Evolutionary conservation across 306 rosid species (phyloP).

Genomic region (Prunus padus): DNA sequence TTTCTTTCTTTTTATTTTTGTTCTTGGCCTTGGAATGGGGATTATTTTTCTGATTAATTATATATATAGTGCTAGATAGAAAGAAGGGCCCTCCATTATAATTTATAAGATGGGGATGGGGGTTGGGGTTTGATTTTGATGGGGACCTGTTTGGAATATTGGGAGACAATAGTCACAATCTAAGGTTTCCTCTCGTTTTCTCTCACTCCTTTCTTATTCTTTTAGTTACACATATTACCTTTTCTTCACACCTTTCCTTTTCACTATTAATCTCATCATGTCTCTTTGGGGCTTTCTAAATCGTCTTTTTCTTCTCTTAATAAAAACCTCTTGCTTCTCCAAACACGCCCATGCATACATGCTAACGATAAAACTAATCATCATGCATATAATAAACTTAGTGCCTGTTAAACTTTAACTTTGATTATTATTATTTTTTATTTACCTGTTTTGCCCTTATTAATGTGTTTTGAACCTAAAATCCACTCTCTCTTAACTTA

Average conservation of each 20-base stretch:
- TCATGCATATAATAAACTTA: not conserved
- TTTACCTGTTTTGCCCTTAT: no score
- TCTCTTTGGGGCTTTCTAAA: slow-evolving; percentile 32
- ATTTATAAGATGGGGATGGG: slow-evolving; percentile 16
- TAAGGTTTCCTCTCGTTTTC: slow-evolving; percentile 52
- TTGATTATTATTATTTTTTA: no score
- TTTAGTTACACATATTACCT: slow-evolving; percentile 45
- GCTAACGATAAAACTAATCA: not conserved
- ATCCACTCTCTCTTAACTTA: no score
- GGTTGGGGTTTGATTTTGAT: slow-evolving; percentile 58
- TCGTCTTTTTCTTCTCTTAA: not conserved
- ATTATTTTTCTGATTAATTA: no score
- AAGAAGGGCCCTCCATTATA: slow-evolving; percentile 46
- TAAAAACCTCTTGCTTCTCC: not conserved
- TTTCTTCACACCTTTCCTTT: slow-evolving; percentile 58
- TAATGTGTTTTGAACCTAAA: no score
- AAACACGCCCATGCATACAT: not conserved
- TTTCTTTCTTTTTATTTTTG: not conserved
- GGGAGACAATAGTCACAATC: slow-evolving; percentile 68
- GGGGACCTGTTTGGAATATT: slow-evolving; percentile 75
- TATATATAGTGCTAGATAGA: slow-evolving; percentile 6
- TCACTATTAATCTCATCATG: slow-evolving; percentile 24
- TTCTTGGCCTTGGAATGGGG: no score
- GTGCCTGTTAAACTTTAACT: no score
- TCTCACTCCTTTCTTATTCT: slow-evolving; percentile 37